Evolutionary conservation across 75 land plant genomes (phyloP).

Genomic region (Pinus tabuliformis): DNA sequence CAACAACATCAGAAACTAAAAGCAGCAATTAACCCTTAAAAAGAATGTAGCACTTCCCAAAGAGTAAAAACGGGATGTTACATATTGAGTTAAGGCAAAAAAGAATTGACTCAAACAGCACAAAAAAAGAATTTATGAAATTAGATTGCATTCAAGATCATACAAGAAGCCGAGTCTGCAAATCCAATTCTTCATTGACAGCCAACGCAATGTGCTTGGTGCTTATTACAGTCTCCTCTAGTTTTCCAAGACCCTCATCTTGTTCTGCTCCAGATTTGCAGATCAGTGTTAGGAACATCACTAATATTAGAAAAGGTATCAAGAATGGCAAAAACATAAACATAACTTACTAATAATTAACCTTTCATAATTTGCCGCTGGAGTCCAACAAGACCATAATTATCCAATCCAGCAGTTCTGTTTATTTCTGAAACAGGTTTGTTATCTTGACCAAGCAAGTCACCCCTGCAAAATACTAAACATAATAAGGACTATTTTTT

Average conservation of each 20-base stretch:
- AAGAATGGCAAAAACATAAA: neutral
- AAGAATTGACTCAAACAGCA: neutral
- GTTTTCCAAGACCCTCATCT: constrained; percentile 83
- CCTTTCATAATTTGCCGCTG: constrained; percentile 76
- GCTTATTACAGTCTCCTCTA: constrained; percentile 85
- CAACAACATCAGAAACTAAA: too few species aligned
- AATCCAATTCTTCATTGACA: constrained; percentile 86
- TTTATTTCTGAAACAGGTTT: constrained; percentile 47
- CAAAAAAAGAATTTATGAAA: neutral
- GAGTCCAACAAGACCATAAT: constrained; percentile 61
- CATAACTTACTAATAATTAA: neutral
- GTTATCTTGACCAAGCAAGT: constrained; percentile 54
- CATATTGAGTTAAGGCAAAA: neutral
- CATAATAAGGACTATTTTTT: neutral
- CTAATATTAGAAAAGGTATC: neutral
- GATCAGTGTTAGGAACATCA: neutral
- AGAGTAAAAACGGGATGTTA: neutral
- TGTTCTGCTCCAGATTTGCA: constrained; percentile 53
- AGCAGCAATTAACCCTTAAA: neutral
- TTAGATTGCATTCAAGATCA: constrained; percentile 5
- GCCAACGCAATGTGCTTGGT: constrained; percentile 97
- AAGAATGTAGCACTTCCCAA: neutral
- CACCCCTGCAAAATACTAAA: constrained; percentile 27
- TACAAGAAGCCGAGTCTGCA: constrained; percentile 89
- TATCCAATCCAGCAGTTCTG: constrained; percentile 62